Evolutionary conservation across 2,329 filamentous ascomycete genomes (phyloP), one percentile per base, ranked within the genome.

Genomic region (Fusarium lateritium): DNA sequence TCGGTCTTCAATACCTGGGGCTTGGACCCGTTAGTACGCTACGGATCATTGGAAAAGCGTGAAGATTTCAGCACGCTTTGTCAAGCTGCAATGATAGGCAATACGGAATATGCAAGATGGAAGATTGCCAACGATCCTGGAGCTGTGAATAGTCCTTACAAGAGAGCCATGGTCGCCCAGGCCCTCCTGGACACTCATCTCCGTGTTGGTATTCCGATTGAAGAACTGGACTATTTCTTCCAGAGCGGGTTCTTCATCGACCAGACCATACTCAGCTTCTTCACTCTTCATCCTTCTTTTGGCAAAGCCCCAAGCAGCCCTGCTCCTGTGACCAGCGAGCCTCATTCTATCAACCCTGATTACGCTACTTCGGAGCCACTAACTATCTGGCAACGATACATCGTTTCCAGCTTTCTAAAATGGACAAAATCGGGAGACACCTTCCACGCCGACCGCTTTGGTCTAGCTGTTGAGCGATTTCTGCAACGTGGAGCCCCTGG

Each of bases 301-400:
- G 9, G 15, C 7, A 24, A 24, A 26, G 1, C 14, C 21, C 10
- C n/a, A 21, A 14, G 11, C 43, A 13, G 9, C 24, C 24, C 24
- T 13, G 4, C 6, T n/a, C 22, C 5, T 26, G 10, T 13, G 4
- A 7, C 17, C 11, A 7, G 26, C 14, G 9, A 21, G 3, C 33
- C 33, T 17, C 11, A 13, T 2, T 9, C 33, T 6, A 15, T 7
- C 14, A 9, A 11, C 17, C 19, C 34, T n/a, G 9, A 4, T 5
- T 50, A 50, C 22, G 34, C 15, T 6, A 13, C 19, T 5, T 19
- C 15, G 15, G 21, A 19, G 2, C 6, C 21, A 1, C 40, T 22
- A 5, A 54, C 39, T 5, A 19, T 54, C n/a, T 54, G 51, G 51
- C 28, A 54, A 45, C 40, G 31, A 28, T 38, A 44, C 14, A 33